Base-by-base conservation (phyloP, 1,284 basidiomycete species). In the Chiua sp. region DNA sequence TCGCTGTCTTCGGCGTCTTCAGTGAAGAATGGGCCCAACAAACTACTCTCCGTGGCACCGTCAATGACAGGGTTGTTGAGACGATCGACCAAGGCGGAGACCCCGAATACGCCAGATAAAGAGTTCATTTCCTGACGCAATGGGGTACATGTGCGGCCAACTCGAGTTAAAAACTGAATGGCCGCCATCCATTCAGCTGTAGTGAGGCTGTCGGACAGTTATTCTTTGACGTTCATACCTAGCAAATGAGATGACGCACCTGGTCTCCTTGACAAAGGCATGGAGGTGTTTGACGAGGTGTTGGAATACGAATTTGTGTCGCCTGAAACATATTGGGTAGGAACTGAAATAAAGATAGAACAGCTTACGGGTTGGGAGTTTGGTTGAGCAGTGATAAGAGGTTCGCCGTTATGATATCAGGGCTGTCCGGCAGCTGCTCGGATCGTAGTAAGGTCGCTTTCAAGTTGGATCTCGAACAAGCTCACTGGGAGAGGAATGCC, bases 181-280 rank as follows among this genome's bases (percentile, higher is more conserved):
- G 90, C 80, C 22, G 80, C 75, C 87, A 92, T 90, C 93, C 94
- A 96, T 78, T 96, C 93, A 11, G 94, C 88, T 1, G 88, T 89
- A 12, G 91, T 92, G 53, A 94, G 74, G 59, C 86, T 85, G 48
- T 49, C 56, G 18, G 55, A 48, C 8, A 37, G 20, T 69, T 22
- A 28, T 30, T 22, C 23, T 11, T 42, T 13, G 33, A 23, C 2
- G 23, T 15, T 22, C 6, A 3, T 32, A 23, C 35, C 23, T 20
- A 26, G 37, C 15, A 22, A 47, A 20, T 3, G 46, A 51, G 23
- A 51, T 28, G 2, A 66, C 77, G 54, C 28, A 82, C 84, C 78
- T 79, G 1, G 88, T 90, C 73, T 94, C 92, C 53, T 81, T 82
- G 22, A 90, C 78, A 67, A 92, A 92, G 39, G 83, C 81, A 70